phyloP scores from a whole-genome alignment of 331 rosid species.

The Saraca asoca region DNA sequence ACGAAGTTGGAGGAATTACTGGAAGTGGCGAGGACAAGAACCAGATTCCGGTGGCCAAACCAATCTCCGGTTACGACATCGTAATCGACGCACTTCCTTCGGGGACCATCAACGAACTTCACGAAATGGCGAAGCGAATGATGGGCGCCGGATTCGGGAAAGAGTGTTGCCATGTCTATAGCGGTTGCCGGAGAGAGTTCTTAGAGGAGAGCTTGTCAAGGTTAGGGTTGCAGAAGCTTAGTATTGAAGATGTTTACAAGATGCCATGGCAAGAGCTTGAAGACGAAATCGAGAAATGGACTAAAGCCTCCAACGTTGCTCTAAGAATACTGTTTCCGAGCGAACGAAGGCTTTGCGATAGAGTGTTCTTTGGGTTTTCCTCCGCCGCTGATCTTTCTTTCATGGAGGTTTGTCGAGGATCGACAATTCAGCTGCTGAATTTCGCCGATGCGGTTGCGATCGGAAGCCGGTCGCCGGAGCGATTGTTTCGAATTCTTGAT shows the following conservation, averaged over 20 bases:
- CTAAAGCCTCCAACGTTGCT: constrained; percentile 67
- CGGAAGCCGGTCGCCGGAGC: constrained; percentile 84
- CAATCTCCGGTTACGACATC: constrained; percentile 67
- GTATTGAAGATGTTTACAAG: constrained; percentile 82
- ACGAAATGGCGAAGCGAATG: constrained; percentile 90
- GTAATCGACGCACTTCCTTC: constrained; percentile 83
- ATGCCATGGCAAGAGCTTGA: constrained; percentile 81
- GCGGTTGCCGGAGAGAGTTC: constrained; percentile 79
- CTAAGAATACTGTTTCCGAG: constrained; percentile 84
- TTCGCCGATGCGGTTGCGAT: constrained; percentile 83
- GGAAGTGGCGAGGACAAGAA: constrained; percentile 37
- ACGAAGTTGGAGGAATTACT: constrained; percentile 30
- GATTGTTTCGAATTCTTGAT: constrained; percentile 74
- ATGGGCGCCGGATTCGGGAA: constrained; percentile 80
- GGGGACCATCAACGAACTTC: constrained; percentile 71
- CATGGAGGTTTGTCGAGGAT: constrained; percentile 92
- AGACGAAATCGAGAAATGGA: constrained; percentile 89
- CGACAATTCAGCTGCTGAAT: constrained; percentile 74
- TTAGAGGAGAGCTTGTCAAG: constrained; percentile 79
- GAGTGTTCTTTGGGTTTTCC: constrained; percentile 77
- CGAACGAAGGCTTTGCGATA: constrained; percentile 78
- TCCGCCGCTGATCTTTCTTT: constrained; percentile 77
- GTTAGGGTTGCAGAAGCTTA: constrained; percentile 82
- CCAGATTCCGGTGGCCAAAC: constrained; percentile 74
- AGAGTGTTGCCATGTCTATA: constrained; percentile 83